A percentile compares a stretch with the other conserved stretches of the same genome.
Evolutionary conservation across 108 stramenopile species (phyloP).

Genomic region (Pelagomonas calceolata): DNA sequence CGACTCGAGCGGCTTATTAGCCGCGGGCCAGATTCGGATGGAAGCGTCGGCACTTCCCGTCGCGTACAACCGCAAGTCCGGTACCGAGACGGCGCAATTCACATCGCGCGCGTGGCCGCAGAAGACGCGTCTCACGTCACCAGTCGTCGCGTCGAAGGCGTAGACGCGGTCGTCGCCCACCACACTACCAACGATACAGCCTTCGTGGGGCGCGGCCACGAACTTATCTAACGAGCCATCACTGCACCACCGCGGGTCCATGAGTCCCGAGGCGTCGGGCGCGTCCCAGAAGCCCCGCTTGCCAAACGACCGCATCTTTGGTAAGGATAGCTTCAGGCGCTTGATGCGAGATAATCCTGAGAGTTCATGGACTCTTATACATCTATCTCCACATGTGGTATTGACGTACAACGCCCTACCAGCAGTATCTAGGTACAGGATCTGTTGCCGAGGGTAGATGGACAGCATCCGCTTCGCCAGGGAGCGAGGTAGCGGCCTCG

Average conservation of each 20-base stretch:
- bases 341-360: slow-evolving; percentile 6
- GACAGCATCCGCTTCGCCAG: slow-evolving; percentile 15
- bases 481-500: no score
- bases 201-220: not conserved
- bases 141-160: not conserved
- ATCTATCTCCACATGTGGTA: slow-evolving; percentile 23
- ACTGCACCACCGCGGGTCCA: not conserved
- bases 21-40: not conserved
- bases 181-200: not conserved
- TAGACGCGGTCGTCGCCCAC: not conserved
- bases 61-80: slow-evolving; percentile 13
- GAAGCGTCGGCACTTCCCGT: not conserved
- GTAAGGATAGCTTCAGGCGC: slow-evolving; percentile 13
- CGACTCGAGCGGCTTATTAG: not conserved
- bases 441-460: slow-evolving; percentile 6
- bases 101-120: slow-evolving; percentile 89
- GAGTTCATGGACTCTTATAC: slow-evolving; percentile 19
- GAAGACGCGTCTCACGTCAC: slow-evolving; percentile 67
- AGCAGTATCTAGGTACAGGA: slow-evolving; percentile 10
- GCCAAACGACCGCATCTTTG: not conserved
- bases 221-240: not conserved
- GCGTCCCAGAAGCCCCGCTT: not conserved
- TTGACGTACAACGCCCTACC: slow-evolving; percentile 16
- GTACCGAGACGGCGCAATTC: slow-evolving; percentile 57
- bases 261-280: not conserved